Percentiles rank a stretch among this genome's conserved stretches.
Evolutionary conservation across 345 rosid genomes (phyloP).

Genomic region (Aquilaria yunnanensis): DNA sequence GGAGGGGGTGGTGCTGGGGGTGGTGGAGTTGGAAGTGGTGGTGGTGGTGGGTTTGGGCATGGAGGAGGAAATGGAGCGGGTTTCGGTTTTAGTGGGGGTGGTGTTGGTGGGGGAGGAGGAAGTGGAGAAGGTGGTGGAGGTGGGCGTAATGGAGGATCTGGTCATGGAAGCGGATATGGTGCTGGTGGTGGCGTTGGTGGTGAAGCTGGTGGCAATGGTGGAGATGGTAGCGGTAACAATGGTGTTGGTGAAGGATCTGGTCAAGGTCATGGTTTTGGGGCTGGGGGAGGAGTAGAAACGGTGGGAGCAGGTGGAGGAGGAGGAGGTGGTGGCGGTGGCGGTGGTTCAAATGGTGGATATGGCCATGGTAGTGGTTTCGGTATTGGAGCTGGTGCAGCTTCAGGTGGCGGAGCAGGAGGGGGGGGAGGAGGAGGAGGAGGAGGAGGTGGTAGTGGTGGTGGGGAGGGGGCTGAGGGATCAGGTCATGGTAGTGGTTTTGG

Average conservation of each 20-base stretch:
- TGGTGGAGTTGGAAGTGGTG: background rate
- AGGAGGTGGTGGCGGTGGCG: constrained; percentile 22
- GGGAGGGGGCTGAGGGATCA: constrained; percentile 16
- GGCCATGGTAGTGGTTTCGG: constrained; percentile 26
- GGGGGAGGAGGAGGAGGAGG: constrained; percentile 11
- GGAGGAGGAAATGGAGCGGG: constrained; percentile 14
- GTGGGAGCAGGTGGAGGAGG: constrained; percentile 26
- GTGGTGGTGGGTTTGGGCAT: constrained; percentile 4
- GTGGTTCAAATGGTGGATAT: constrained; percentile 20
- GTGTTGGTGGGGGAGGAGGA: constrained; percentile 15
- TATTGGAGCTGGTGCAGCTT: constrained; percentile 17
- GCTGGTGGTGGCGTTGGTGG: constrained; percentile 18
- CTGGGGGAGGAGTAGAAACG: constrained; percentile 11
- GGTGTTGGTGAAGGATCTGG: constrained; percentile 27
- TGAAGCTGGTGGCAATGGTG: constrained; percentile 20
- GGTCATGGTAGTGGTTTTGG: constrained; percentile 30
- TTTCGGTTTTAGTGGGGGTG: background rate
- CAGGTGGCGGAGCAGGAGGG: background rate
- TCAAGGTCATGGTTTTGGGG: constrained; percentile 26
- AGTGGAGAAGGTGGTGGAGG: constrained; percentile 21
- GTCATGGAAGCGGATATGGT: constrained; percentile 19
- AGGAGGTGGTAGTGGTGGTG: constrained; percentile 10
- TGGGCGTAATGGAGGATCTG: constrained; percentile 7
- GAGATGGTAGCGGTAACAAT: constrained; percentile 21
- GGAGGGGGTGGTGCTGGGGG: constrained; percentile 3